phyloP scores from a whole-genome alignment of 345 rosid species.

The Turnera subulata region DNA sequence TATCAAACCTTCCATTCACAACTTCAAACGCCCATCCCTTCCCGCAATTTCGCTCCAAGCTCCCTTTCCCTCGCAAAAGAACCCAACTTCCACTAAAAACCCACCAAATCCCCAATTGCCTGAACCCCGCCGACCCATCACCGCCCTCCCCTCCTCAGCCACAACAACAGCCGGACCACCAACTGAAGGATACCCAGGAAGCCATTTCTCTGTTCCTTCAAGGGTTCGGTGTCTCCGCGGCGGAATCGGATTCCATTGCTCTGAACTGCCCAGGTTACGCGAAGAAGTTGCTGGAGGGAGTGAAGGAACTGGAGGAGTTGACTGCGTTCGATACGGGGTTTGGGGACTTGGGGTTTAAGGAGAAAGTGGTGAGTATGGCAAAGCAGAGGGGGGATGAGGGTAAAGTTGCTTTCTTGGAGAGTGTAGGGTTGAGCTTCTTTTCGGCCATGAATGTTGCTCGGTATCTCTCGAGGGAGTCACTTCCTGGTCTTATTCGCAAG shows the following conservation, averaged over 20 bases:
- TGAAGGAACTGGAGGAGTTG: constrained; percentile 77
- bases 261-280: constrained; percentile 49
- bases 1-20: too few relatives aligned
- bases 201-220: constrained; percentile 51
- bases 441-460: constrained; percentile 75
- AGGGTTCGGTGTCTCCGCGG: constrained; percentile 43
- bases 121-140: too few relatives aligned
- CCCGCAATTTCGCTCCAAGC: too few relatives aligned
- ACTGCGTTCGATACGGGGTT: constrained; percentile 41
- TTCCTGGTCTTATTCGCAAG: constrained; percentile 53
- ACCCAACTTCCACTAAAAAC: too few relatives aligned
- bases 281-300: constrained; percentile 50
- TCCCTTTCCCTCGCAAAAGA: too few relatives aligned
- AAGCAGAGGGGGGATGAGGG: constrained; percentile 77
- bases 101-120: too few relatives aligned
- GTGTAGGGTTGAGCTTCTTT: constrained; percentile 64
- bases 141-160: constrained; percentile 7
- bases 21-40: too few relatives aligned
- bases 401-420: constrained; percentile 80
- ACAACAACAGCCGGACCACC: constrained; percentile 15
- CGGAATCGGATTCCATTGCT: constrained; percentile 47
- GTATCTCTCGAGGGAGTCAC: constrained; percentile 52
- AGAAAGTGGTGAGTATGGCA: constrained; percentile 61
- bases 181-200: constrained; percentile 36
- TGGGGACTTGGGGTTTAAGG: constrained; percentile 45